Evolutionary conservation across 1,139 yeast species (phyloP), one percentile per base, ranked within the genome.

Genomic region (Protomyces arabidopsidicola): DNA sequence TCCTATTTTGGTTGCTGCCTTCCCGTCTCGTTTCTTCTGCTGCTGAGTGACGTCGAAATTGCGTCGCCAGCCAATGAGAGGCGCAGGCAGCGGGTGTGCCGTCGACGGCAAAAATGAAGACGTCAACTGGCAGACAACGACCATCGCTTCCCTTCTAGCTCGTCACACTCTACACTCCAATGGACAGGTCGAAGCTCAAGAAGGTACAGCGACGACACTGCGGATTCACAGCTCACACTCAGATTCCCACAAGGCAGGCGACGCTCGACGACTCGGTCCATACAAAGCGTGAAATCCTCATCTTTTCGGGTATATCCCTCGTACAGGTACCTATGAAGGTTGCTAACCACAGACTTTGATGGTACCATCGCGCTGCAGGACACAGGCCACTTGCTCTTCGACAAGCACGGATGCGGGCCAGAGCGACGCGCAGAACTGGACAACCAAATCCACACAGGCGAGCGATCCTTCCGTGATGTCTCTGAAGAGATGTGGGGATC

Each of bases 401-500:
- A 78, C 70, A 70, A 73, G 64, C 76, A 71, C 67, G 81, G 81
- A 51, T 77, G 80, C 64, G 81, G 81, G 9, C 69, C 73, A 14
- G 77, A 74, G 66, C 68, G 69, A 58, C 75, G 81, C 48, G 72
- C 72, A 68, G 70, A 70, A 62, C 72, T 78, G 42, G 81, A 78
- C 69, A 68, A 71, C 55, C 70, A 74, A 45, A 78, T 78, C 65
- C 77, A 73, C 65, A 65, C 72, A 3, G 78, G 70, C 68, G 74
- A 66, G 68, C 75, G 64, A 60, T 65, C 77, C 45, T 78, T 78
- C 71, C 72, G 79, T 54, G 78, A 75, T 50, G 81, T 79, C 48
- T 75, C 79, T 22, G 79, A 78, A 64, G 74, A 72, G 68, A 75
- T 78, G 76, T 78, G 80, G 80, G 79, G 79, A 39, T 75, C 79